Base-by-base conservation (phyloP, 306 rosid species). In the Quercus aquifolioides region DNA sequence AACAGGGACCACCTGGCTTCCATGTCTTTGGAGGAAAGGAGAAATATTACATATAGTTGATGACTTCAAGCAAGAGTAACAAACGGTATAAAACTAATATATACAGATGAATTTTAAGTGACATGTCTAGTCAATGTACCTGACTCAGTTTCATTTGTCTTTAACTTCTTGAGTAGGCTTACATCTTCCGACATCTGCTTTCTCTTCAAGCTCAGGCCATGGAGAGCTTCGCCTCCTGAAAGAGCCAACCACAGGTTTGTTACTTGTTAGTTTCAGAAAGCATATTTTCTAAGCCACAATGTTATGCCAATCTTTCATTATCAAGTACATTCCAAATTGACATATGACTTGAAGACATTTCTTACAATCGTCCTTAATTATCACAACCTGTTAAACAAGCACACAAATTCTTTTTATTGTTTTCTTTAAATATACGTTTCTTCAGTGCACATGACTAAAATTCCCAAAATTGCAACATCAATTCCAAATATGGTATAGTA, bases 101-200 rank as follows among this genome's bases (percentile, higher is more conserved):
- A 19, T 6, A 28, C 10, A 25, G 69, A 63, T 31, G 23, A 65
- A 31, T 3, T 6, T 30, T n/a, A 67, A 67, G 6, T 67, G 3
- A 10, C 72, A 19, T 4, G 51, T 25, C 46, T 5, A n/a, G 78
- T 26, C 31, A 21, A 75, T 7, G 33, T 85, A 81, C 94, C 97
- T 82, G 90, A 58, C 71, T 78, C 79, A 19, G 82, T 86, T 41
- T 91, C 97, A 41, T 86, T 83, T 58, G 86, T 88, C 82, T 86
- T 94, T 21, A 90, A 84, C 84, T 86, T 94, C 87, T 94, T 90
- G 67, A 87, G 80, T 54, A 72, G 81, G 76, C 74, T 86, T 56
- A 86, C 59, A 79, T 84, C 91, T 76, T 91, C 94, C 52, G 54
- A 69, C 38, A 74, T 18, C 11, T 84, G 87, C 74, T 90, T 92